Conservation (phyloP, 2,329 filamentous ascomycete genomes). For the Sphaerulina vaccinii region DNA sequence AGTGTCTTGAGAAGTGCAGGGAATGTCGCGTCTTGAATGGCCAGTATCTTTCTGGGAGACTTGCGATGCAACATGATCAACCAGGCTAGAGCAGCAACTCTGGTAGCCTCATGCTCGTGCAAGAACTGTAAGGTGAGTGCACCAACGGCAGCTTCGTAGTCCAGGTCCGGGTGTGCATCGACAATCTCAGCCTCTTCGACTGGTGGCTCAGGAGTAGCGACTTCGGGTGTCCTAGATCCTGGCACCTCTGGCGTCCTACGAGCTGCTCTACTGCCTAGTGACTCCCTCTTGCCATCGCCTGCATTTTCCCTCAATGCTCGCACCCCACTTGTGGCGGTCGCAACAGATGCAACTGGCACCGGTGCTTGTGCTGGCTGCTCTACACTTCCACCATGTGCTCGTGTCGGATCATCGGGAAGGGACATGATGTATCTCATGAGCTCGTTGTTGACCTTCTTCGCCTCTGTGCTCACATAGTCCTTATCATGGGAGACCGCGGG, state of each 20-base stretch:
- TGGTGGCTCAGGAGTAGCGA: slow-evolving; percentile 32
- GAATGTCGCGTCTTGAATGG: slow-evolving; percentile 96
- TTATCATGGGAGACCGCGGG: slow-evolving; percentile 91
- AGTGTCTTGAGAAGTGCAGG: slow-evolving; percentile 93
- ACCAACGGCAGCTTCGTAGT: slow-evolving; percentile 92
- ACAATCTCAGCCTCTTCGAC: slow-evolving; percentile 19
- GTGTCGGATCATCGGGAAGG: slow-evolving; percentile 63
- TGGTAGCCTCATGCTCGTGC: slow-evolving; percentile 93
- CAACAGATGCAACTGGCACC: neutral
- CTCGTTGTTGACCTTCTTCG: slow-evolving; percentile 82
- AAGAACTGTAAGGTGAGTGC: slow-evolving; percentile 90
- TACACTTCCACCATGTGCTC: slow-evolving; percentile 32
- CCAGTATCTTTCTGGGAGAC: slow-evolving; percentile 80
- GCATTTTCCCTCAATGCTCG: slow-evolving; percentile 7
- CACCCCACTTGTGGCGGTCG: neutral
- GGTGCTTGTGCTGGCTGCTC: slow-evolving; percentile 12
- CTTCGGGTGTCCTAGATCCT: slow-evolving; percentile 27
- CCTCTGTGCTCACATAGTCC: slow-evolving; percentile 83
- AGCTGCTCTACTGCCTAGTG: slow-evolving; percentile 13
- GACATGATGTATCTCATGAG: slow-evolving; percentile 94
- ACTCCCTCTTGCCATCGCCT: slow-evolving; percentile 25
- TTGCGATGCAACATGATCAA: slow-evolving; percentile 97
- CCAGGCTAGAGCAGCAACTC: slow-evolving; percentile 92
- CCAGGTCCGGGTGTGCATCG: slow-evolving; percentile 38
- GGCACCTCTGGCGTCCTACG: slow-evolving; percentile 32